phyloP scores from a whole-genome alignment of 768 basidiomycete species.

The Suillus spraguei region DNA sequence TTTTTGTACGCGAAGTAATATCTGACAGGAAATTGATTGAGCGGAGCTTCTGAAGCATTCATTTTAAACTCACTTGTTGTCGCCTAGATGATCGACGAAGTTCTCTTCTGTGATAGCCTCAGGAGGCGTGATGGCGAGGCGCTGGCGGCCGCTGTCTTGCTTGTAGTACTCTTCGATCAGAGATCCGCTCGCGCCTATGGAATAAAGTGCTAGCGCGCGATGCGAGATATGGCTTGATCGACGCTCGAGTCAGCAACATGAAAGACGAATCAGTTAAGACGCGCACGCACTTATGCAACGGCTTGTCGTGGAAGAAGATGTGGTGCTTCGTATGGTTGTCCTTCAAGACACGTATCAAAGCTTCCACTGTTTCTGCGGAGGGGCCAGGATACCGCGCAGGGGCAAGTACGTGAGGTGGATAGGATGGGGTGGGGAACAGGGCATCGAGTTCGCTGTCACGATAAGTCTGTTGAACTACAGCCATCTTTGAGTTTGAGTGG shows the following conservation, averaged over 20 bases:
- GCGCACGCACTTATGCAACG: constrained; percentile 52
- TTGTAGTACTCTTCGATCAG: constrained; percentile 30
- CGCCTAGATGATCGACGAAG: constrained; percentile 26
- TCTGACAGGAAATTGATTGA: constrained; percentile 10
- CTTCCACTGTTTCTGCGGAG: constrained; percentile 28
- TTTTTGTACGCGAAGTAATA: constrained; percentile 29
- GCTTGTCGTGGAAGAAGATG: constrained; percentile 46
- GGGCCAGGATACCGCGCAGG: constrained; percentile 17
- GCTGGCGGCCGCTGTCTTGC: constrained; percentile 23
- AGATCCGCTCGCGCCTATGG: constrained; percentile 25
- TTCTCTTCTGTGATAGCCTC: constrained; percentile 25
- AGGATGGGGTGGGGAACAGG: constrained; percentile 15
- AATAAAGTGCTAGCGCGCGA: constrained; percentile 32
- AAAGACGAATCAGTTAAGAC: not conserved
- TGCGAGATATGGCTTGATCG: constrained; percentile 31
- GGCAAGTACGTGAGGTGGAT: constrained; percentile 5
- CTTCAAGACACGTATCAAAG: constrained; percentile 38
- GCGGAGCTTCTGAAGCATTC: not conserved
- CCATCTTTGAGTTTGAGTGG: not conserved
- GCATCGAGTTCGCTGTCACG: constrained; percentile 2
- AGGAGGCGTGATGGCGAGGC: constrained; percentile 26
- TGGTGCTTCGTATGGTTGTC: constrained; percentile 53
- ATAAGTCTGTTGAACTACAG: not conserved
- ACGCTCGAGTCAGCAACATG: not conserved
- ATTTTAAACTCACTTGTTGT: constrained; percentile 26